Base-by-base conservation (phyloP, 257 asterid genomes). In the Leonotis leonurus region DNA sequence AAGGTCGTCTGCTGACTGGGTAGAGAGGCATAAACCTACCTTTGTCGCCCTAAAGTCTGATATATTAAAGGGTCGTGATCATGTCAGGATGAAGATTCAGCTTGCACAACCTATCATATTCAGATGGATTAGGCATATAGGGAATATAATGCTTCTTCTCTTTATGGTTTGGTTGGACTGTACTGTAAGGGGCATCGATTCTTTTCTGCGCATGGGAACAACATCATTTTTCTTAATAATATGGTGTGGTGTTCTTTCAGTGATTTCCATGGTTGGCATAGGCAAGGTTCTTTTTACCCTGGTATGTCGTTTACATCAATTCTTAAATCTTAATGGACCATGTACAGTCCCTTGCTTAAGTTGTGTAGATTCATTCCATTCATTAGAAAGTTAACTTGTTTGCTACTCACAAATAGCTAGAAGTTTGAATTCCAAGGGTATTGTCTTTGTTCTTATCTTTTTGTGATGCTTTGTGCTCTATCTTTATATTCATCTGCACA, bases 141-240 rank as follows among this genome's bases (percentile, higher is more conserved):
- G 85, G 64, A 87, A 81, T 65, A 72, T 81, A 44, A 44, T 87
- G 77, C 84, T 93, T 72, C 82, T 93, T 60, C 65, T 93, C 36
- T 71, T 85, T 61, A 78, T 93, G 88, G 77, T 87, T 64, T 93
- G 97, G 97, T 72, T 93, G 84, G 95, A 87, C 48, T 93, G 96
- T 64, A 70, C 87, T 22, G 71, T 89, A 43, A 89, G 99, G 83
- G 99, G 99, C 72, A 69, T 80, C 5, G 96, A 85, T 62, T 93
- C 99, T 24, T 79, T 93, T 75, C 75, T 89, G 44, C 89, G 83
- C 58, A 83, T 89, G 99, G 91, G 97, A 65, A 89, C 95, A 17
- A 75, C 96, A 9, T 86, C 97, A 12, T 80, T 93, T 83, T 84
- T 93, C 83, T 69, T 90, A 12, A 67, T 93, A 69, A 64, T 89